phyloP scores from a whole-genome alignment of 352 stramenopile species.

The Globisporangium nodosum region DNA sequence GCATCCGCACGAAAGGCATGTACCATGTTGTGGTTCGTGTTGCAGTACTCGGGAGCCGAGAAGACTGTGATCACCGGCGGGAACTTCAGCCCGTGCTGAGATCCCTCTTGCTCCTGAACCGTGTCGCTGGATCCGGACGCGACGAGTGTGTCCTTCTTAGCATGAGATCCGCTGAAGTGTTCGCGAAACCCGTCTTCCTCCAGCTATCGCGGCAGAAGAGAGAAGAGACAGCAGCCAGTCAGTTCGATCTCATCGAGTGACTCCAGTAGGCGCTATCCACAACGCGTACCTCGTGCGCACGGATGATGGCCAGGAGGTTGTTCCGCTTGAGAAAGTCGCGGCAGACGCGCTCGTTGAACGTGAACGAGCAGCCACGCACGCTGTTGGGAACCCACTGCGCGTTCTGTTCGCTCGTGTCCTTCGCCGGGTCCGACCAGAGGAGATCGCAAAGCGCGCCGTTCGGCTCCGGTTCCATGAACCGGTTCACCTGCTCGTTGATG shows the following conservation, averaged over 20 bases:
- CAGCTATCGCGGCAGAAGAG: slow-evolving; percentile 16
- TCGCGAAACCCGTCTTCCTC: slow-evolving; percentile 75
- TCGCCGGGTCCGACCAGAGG: slow-evolving; percentile 99
- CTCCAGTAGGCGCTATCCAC: background rate
- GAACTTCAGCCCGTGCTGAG: slow-evolving; percentile 19
- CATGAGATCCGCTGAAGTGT: slow-evolving; percentile 35
- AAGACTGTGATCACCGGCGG: slow-evolving; percentile 76
- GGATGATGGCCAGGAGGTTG: slow-evolving; percentile 62
- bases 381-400: slow-evolving; percentile 54
- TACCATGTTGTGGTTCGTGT: slow-evolving; percentile 73
- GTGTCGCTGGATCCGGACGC: background rate
- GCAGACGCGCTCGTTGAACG: slow-evolving; percentile 66
- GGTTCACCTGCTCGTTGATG: slow-evolving; percentile 68
- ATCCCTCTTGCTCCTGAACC: slow-evolving; percentile 1
- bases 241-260: background rate
- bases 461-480: slow-evolving; percentile 74
- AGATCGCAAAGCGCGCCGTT: slow-evolving; percentile 97
- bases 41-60: slow-evolving; percentile 82
- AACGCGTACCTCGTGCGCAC: slow-evolving; percentile 55
- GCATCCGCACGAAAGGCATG: background rate
- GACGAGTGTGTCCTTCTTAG: background rate
- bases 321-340: slow-evolving; percentile 64
- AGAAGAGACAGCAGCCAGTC: background rate
- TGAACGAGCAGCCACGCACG: slow-evolving; percentile 74
- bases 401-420: slow-evolving; percentile 40